Evolutionary conservation across 306 rosid genomes (phyloP).

Genomic region (Trifolium dubium): DNA sequence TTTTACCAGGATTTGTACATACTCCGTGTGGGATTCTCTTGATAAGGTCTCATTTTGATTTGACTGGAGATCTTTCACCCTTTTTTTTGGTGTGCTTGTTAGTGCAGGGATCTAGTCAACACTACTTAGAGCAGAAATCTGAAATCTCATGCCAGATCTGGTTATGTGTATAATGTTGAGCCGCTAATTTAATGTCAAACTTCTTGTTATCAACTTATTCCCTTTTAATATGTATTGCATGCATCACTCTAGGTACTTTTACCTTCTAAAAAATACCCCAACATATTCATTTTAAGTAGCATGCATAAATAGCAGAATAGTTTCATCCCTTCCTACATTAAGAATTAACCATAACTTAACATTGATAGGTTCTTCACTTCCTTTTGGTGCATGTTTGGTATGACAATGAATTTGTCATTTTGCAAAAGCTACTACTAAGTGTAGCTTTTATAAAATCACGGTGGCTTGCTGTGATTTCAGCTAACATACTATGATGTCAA

Average conservation of each 20-base stretch:
- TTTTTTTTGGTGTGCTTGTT: slow-evolving; percentile 36
- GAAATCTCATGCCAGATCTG: slow-evolving; percentile 25
- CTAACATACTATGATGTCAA: too few relatives aligned
- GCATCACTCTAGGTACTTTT: slow-evolving; percentile 23
- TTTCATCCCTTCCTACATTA: background rate
- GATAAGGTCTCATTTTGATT: slow-evolving; percentile 71
- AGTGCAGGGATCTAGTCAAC: slow-evolving; percentile 41
- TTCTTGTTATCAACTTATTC: slow-evolving; percentile 1
- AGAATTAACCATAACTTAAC: background rate
- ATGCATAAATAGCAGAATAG: slow-evolving; percentile 22
- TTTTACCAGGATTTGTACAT: slow-evolving; percentile 41
- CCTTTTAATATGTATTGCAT: slow-evolving; percentile 17
- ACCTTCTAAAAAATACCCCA: background rate
- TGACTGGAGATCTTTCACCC: slow-evolving; percentile 53
- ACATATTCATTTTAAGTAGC: slow-evolving; percentile 13
- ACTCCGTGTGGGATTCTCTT: slow-evolving; percentile 35
- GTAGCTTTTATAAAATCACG: too few relatives aligned
- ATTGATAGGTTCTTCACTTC: background rate
- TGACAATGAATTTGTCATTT: too few relatives aligned
- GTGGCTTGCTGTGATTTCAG: too few relatives aligned
- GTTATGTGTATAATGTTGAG: slow-evolving; percentile 24
- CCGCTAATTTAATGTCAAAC: slow-evolving; percentile 18
- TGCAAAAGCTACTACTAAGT: too few relatives aligned
- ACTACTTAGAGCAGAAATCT: background rate
- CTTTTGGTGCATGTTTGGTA: too few relatives aligned